Base-by-base conservation (phyloP, 2,329 filamentous ascomycete species). In the Apiospora phragmitis region DNA sequence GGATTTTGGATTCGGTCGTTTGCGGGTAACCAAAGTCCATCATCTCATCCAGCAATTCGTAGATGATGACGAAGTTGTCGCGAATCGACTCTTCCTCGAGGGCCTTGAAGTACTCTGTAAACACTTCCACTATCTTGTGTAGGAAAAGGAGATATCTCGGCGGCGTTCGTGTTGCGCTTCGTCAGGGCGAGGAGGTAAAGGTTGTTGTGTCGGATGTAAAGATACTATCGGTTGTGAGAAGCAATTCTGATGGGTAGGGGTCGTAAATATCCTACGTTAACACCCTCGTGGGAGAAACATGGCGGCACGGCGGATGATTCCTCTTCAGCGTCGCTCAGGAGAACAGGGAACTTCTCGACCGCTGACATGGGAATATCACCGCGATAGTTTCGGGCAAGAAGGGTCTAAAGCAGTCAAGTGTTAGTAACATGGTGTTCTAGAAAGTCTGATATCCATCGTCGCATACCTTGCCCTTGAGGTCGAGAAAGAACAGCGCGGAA, bases 21-120 rank as follows among this genome's bases (percentile, higher is more conserved):
- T 99, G 96, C 7, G 96, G 96, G 82, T 99, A 98, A 74, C 96
- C 96, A 86, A 99, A 99, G 84, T 99, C 96, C 96, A 99, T 99
- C 96, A 99, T 99, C 86, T 99, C 96, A 80, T 99, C 96, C 73
- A 99, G 89, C 72, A 99, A 85, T 84, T 99, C 96, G 87, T 99
- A 99, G 79, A 99, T 99, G 80, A 99, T 91, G 82, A 99, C 96
- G 80, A 99, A 99, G 86, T 99, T 99, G 86, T 99, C 96, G 77
- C 96, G 91, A 81, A 99, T 99, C 77, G 94, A 97, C 84, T 99
- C 96, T 83, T 99, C 96, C 83, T 99, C 96, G 72, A 99, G 88
- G 74, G 97, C 95, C 83, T 99, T 99, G 88, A 99, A 99, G 86
- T 99, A 99, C 84, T 99, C 96, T 71, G 96, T 99, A 81, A 99